Conservation (phyloP, 2,329 filamentous ascomycete genomes). For the Ophiostoma tasmaniense region DNA sequence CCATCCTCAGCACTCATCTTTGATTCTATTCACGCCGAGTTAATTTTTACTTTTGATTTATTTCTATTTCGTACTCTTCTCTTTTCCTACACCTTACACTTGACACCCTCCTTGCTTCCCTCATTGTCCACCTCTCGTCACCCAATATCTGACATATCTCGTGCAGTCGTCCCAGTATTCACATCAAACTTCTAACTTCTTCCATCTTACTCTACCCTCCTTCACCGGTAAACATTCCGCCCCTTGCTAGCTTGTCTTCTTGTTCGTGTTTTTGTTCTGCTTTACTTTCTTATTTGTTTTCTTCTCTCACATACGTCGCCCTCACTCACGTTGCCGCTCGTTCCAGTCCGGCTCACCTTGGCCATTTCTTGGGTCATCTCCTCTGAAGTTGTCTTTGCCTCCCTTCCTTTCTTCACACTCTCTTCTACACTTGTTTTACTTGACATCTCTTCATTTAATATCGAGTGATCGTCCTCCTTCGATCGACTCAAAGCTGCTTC, state of each 20-base stretch:
- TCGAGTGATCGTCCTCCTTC: neutral
- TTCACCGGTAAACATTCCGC: neutral
- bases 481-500: neutral
- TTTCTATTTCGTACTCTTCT: neutral
- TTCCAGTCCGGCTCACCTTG: neutral
- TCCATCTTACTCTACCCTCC: neutral
- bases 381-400: neutral
- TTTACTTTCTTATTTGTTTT: neutral
- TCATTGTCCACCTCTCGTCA: neutral
- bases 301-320: neutral
- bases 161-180: neutral
- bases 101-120: neutral
- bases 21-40: neutral
- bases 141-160: conserved; percentile 1
- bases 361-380: neutral
- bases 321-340: neutral
- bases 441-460: neutral
- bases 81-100: neutral
- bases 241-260: neutral
- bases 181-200: neutral
- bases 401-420: neutral
- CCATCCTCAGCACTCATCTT: neutral
- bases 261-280: neutral
- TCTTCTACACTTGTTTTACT: neutral
- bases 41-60: neutral